Conservation (phyloP, 345 rosid species). For the Trapa incisa region DNA sequence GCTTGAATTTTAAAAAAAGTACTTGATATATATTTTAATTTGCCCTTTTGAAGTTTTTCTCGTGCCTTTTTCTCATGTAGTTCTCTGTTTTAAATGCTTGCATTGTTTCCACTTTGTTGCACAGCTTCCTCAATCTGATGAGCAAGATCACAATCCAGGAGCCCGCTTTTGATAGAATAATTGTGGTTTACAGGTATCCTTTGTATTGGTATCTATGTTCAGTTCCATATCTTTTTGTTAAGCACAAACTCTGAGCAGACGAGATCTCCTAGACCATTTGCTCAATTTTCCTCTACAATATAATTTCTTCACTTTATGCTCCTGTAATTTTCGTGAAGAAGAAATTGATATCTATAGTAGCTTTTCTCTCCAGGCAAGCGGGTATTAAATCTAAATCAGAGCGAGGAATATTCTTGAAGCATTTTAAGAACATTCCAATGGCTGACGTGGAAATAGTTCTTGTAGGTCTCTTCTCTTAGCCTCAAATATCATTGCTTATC, state of each 20-base stretch:
- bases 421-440: constrained; percentile 98
- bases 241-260: background rate
- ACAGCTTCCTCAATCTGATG: constrained; percentile 50
- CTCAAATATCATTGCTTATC: constrained; percentile 2
- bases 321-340: background rate
- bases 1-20: background rate
- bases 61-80: constrained; percentile 4
- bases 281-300: background rate
- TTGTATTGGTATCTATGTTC: background rate
- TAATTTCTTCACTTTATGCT: background rate
- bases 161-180: constrained; percentile 90
- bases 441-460: constrained; percentile 99
- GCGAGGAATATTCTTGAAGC: constrained; percentile 71
- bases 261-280: background rate
- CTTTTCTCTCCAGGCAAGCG: constrained; percentile 42
- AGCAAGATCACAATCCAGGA: constrained; percentile 77
- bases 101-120: constrained; percentile 12
- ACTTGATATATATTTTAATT: background rate
- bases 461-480: constrained; percentile 30
- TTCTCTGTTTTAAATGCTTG: constrained; percentile 3
- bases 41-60: background rate
- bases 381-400: constrained; percentile 42
- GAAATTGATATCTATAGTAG: constrained; percentile 7
- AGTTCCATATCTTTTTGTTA: background rate
- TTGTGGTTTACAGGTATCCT: constrained; percentile 75